Evolutionary conservation across 306 rosid genomes (phyloP).

Genomic region (Rubus parviflorus): DNA sequence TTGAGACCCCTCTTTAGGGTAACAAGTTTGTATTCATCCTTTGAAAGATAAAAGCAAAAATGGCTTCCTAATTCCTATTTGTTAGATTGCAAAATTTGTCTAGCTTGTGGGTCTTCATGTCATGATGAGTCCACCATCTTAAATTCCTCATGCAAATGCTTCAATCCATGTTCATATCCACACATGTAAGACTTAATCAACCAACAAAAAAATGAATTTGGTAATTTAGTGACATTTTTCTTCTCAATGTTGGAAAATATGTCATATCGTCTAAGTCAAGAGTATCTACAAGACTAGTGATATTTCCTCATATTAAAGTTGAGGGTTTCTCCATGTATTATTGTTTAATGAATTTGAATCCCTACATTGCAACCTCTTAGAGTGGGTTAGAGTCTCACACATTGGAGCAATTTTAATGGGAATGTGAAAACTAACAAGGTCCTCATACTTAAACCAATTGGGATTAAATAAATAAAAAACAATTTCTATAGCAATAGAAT

Average conservation of each 20-base stretch:
- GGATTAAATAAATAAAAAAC: no score
- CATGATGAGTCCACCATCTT: slow-evolving; percentile 14
- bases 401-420: background rate
- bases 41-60: slow-evolving; percentile 26
- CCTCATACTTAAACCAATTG: background rate
- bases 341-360: background rate
- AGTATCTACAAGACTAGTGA: background rate
- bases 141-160: background rate
- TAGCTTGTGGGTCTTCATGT: slow-evolving; percentile 8
- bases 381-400: background rate
- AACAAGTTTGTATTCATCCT: slow-evolving; percentile 26
- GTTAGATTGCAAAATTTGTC: slow-evolving; percentile 9
- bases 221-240: background rate
- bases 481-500: no score
- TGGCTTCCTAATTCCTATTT: slow-evolving; percentile 24
- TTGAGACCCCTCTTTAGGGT: slow-evolving; percentile 33
- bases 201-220: background rate
- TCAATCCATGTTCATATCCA: slow-evolving; percentile 15
- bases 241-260: background rate
- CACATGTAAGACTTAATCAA: background rate
- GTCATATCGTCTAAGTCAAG: background rate
- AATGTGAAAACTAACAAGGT: background rate
- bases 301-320: background rate
- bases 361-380: background rate
- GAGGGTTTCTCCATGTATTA: background rate